Base-by-base conservation (phyloP, 2,329 filamentous ascomycete species). In the Parafenestella ontariensis region DNA sequence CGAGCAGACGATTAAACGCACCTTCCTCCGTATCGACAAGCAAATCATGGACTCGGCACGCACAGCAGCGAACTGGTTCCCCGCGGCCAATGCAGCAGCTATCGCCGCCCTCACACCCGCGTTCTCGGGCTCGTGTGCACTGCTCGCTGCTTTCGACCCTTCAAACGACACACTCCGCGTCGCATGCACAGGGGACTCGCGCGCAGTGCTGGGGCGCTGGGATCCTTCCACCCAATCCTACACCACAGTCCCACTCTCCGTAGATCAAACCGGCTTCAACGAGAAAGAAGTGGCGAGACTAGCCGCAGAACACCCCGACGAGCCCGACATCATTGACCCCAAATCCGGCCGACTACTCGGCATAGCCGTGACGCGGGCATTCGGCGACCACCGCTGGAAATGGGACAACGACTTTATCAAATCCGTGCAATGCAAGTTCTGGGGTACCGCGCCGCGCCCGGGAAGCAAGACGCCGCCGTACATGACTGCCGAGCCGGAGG, bases 371-470 rank as follows among this genome's bases (percentile, higher is more conserved):
- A 86, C 87, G 0, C 81, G 88, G 5, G 87, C 86, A 0, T 90
- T 91, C 66, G 89, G 89, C 15, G 88, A 91, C 67, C 80, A 83
- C 46, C 80, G 83, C 53, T 89, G 86, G 85, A 91, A 91, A 69
- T 90, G 87, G 85, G 70, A 83, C 3, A 66, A 81, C 13, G 77
- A 81, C 2, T 72, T 84, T 5, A 77, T 83, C 52, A 68, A 75
- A 29, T 70, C 77, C 2, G 73, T 81, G 17, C 77, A 79, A 58
- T 65, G 71, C 52, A 78, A 79, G 46, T 86, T 79, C 72, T 84
- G 78, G 67, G 83, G 82, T 41, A 79, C 80, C 1, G 62, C 63
- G 1, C 78, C 78, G 0, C 73, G 79, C 0, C 81, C 83, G 2
- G 74, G 78, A 13, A 71, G 63, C 15, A 71, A 77, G 46, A 84